These are phyloP conservation scores for Auricularia sp. DNA, from an alignment of 768 basidiomycete genomes.

Conservation along the genomic window DNA sequence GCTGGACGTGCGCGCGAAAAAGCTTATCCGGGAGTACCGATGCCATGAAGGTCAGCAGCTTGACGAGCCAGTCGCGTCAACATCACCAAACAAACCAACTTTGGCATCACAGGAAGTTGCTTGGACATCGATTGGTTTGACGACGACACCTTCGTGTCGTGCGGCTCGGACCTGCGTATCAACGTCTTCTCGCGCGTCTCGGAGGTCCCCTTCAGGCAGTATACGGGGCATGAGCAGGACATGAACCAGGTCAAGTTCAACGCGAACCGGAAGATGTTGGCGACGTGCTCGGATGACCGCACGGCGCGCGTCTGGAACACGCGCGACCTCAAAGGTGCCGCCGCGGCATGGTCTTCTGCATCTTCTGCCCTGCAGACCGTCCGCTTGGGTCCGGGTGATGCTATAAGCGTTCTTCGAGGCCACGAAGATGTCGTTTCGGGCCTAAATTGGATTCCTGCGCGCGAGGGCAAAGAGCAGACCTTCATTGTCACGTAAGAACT, in stretches of 20 bases:
- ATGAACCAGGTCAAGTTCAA: slow-evolving; percentile 72
- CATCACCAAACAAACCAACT: background rate
- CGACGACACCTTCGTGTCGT: slow-evolving; percentile 60
- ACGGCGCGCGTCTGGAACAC: slow-evolving; percentile 72
- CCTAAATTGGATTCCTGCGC: slow-evolving; percentile 59
- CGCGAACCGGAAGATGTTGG: slow-evolving; percentile 50
- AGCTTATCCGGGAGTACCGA: slow-evolving; percentile 26
- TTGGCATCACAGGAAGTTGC: slow-evolving; percentile 48
- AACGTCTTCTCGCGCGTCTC: slow-evolving; percentile 50
- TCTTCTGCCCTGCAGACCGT: slow-evolving; percentile 5
- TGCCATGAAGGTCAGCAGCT: slow-evolving; percentile 48
- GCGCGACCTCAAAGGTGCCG: background rate
- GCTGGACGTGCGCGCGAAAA: background rate
- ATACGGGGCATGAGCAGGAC: slow-evolving; percentile 62
- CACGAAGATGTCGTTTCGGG: slow-evolving; percentile 58
- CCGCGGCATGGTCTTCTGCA: slow-evolving; percentile 20
- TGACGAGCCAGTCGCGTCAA: background rate
- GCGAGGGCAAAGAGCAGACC: slow-evolving; percentile 26
- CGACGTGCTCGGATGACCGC: slow-evolving; percentile 74
- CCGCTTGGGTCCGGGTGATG: slow-evolving; percentile 1
- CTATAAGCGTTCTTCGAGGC: slow-evolving; percentile 34
- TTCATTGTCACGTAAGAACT: slow-evolving; percentile 58
- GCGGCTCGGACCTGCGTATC: slow-evolving; percentile 60
- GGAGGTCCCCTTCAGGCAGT: slow-evolving; percentile 4
- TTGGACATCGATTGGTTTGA: slow-evolving; percentile 75